Evolutionary conservation across 2,329 filamentous ascomycete species (phyloP), one percentile per base, ranked within the genome.

Genomic region (Hysterium pulicare): DNA sequence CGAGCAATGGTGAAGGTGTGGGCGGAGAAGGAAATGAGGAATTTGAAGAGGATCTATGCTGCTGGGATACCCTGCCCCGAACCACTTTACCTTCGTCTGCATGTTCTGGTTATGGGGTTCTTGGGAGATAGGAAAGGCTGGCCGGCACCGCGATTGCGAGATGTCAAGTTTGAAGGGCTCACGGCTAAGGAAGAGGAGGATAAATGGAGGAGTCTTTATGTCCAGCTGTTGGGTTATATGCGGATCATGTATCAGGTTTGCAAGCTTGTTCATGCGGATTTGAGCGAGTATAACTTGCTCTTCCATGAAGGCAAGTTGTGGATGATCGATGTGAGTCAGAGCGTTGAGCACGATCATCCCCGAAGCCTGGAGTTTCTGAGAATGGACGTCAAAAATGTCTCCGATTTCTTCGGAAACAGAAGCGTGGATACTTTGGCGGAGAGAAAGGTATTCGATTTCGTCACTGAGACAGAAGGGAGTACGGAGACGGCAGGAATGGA

Each of bases 11-110:
- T 98, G 54, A 95, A 95, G 69, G 76, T 96, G 19, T 98, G 93
- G 93, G 94, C 94, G 0, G 91, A 98, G 71, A 98, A 98, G 71
- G 93, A 98, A 71, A 95, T 94, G 73, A 82, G 93, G 32, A 98
- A 98, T 69, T 70, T 98, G 59, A 84, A 89, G 53, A 79, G 93
- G 42, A 84, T 98, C 48, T 75, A 94, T 66, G 74, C 81, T 5
- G 86, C 90, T 6, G 88, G 87, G 6, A 95, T 98, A 41, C 86
- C 90, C 5, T 95, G 87, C 54, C 93, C 93, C 0, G 88, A 95
- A 62, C 90, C 93, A 3, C 75, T 97, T 46, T 84, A 85, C 56
- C 81, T 98, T 38, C 90, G 91, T 59, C 78, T 91, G n/a, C 90
- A 98, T 60, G 91, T 98, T 4, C 77, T 98, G 2, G 87, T 94